phyloP scores from a whole-genome alignment of 192 early-diverging fungal species.

The Obelidium mucronatum region DNA sequence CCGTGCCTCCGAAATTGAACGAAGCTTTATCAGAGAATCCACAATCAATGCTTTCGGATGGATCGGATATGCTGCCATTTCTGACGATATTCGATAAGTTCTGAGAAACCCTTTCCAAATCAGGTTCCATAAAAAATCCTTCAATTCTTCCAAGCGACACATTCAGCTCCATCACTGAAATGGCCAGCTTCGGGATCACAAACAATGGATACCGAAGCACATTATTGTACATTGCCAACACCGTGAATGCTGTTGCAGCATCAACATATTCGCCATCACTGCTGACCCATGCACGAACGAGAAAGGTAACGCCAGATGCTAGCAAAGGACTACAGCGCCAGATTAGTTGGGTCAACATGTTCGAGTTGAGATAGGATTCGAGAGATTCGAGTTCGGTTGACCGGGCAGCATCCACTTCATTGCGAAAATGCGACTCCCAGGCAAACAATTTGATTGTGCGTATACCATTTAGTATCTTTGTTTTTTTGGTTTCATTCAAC shows the following conservation, averaged over 20 bases:
- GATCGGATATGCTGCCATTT: neutral
- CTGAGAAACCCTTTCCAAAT: constrained; percentile 14
- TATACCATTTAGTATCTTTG: constrained; percentile 61
- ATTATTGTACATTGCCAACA: constrained; percentile 62
- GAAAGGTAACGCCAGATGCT: constrained; percentile 60
- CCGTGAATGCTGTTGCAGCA: constrained; percentile 66
- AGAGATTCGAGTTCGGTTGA: constrained; percentile 36
- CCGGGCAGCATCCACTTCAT: constrained; percentile 24
- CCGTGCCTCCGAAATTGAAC: constrained; percentile 8
- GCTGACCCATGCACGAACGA: constrained; percentile 44
- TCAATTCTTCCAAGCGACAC: constrained; percentile 58
- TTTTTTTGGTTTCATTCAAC: neutral
- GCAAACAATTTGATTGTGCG: constrained; percentile 51
- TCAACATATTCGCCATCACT: constrained; percentile 64
- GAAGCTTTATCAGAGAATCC: too few species aligned
- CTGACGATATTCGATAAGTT: neutral
- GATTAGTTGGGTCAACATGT: constrained; percentile 47
- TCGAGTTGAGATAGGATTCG: constrained; percentile 23
- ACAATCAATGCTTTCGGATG: too few species aligned
- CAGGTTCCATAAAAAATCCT: constrained; percentile 34
- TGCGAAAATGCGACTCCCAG: constrained; percentile 48
- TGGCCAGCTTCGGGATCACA: constrained; percentile 60
- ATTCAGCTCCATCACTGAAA: constrained; percentile 55
- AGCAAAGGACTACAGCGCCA: constrained; percentile 62
- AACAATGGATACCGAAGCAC: constrained; percentile 63